phyloP scores from a whole-genome alignment of 1,284 basidiomycete species.

The Kwoniella shivajii region DNA sequence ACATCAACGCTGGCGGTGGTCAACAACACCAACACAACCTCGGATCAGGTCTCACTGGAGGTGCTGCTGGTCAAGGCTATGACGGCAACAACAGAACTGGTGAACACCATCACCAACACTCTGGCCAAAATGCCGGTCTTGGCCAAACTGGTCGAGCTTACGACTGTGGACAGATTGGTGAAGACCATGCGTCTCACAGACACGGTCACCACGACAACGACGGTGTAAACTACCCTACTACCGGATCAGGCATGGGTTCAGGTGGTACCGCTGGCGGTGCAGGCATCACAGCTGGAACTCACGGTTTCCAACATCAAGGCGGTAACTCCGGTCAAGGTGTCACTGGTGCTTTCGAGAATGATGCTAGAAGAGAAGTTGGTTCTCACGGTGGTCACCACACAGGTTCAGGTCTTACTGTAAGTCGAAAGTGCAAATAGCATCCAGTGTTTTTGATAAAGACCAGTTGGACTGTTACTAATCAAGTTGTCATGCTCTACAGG shows the following conservation, averaged over 20 bases:
- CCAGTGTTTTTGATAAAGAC: too few relatives aligned
- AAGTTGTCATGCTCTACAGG: neutral
- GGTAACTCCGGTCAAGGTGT: neutral
- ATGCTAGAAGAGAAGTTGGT: neutral
- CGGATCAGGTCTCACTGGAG: neutral
- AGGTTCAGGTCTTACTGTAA: neutral
- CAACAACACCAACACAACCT: slow-evolving; percentile 1
- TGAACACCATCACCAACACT: neutral
- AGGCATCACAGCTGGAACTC: slow-evolving; percentile 3
- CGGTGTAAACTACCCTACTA: neutral
- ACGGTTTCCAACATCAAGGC: neutral
- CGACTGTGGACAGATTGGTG: slow-evolving; percentile 1
- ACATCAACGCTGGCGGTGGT: slow-evolving; percentile 18
- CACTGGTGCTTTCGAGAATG: neutral
- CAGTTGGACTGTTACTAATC: too few relatives aligned
- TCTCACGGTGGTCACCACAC: neutral
- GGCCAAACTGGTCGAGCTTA: neutral
- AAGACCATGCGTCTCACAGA: too few relatives aligned
- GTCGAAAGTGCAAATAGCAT: neutral
- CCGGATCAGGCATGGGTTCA: neutral
- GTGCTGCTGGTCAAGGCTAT: neutral
- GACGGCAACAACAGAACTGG: neutral
- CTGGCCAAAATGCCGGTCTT: neutral
- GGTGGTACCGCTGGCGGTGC: slow-evolving; percentile 6
- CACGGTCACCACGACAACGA: neutral